Evolutionary conservation across 164 flowering plant species (phyloP).

Genomic region (Platanus orientalis): DNA sequence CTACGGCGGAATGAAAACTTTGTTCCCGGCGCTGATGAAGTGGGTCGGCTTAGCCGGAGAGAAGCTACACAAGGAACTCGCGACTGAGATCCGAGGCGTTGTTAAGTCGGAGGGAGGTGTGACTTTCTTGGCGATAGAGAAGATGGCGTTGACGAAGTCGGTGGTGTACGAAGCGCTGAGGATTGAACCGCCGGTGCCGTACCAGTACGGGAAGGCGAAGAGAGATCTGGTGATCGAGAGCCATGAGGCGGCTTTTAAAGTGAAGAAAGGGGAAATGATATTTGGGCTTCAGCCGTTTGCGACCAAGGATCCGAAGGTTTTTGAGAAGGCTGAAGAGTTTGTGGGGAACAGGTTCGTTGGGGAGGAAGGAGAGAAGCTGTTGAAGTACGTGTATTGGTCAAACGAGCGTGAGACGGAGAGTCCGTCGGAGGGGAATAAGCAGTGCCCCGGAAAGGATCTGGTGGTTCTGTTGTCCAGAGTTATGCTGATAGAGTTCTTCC

Average conservation of each 20-base stretch:
- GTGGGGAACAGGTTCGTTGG: constrained; percentile 45
- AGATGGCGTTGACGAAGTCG: constrained; percentile 12
- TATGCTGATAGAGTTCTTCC: constrained; percentile 40
- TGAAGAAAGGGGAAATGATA: too few relatives aligned
- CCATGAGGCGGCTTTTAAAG: too few relatives aligned
- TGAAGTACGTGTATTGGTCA: constrained; percentile 57
- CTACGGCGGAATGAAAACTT: constrained; percentile 35
- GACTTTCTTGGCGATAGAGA: constrained; percentile 30
- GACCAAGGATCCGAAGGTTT: too few relatives aligned
- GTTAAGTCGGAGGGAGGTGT: constrained; percentile 32
- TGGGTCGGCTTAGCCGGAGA: constrained; percentile 38
- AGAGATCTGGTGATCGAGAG: too few relatives aligned
- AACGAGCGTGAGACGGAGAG: constrained; percentile 46
- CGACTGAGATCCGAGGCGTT: constrained; percentile 35
- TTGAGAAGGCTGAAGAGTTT: constrained; percentile 5
- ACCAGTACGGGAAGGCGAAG: too few relatives aligned
- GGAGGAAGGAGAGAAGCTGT: constrained; percentile 40
- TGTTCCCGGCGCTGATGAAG: constrained; percentile 39
- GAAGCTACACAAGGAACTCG: constrained; percentile 31
- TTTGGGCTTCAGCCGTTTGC: too few relatives aligned
- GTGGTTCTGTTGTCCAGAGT: constrained; percentile 37
- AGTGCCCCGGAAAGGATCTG: constrained; percentile 45
- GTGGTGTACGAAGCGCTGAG: too few relatives aligned
- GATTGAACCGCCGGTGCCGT: not conserved
- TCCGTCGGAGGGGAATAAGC: constrained; percentile 38